Percentiles rank a stretch among this genome's conserved stretches.
phyloP scores from a whole-genome alignment of 306 rosid species.

The Cicer pinnatifidum region DNA sequence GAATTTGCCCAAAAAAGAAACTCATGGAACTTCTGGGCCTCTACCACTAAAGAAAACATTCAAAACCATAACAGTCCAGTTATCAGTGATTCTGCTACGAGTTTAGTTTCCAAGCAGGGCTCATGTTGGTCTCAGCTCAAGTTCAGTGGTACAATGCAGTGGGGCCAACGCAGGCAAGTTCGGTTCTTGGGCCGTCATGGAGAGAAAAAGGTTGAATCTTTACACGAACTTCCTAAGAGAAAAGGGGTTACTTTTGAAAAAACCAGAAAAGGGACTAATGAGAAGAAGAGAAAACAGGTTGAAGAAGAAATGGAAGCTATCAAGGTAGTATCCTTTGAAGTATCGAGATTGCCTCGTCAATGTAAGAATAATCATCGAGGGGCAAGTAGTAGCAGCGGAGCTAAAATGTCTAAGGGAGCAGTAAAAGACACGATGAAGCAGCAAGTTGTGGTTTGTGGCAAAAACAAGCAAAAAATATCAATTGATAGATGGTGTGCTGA shows the following conservation, averaged over 20 bases:
- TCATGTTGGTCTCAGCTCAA: constrained; percentile 70
- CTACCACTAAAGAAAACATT: constrained; percentile 29
- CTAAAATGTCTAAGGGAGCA: constrained; percentile 40
- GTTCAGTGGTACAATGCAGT: constrained; percentile 67
- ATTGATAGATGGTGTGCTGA: constrained; percentile 63
- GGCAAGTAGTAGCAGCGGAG: constrained; percentile 29
- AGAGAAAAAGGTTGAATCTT: constrained; percentile 50
- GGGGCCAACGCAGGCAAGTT: constrained; percentile 79
- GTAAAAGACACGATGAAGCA: constrained; percentile 46
- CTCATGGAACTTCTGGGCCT: constrained; percentile 76
- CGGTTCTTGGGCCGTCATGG: constrained; percentile 62
- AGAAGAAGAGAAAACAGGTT: constrained; percentile 41
- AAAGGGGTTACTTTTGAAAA: constrained; percentile 8
- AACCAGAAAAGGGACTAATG: constrained; percentile 1
- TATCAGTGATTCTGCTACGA: constrained; percentile 33
- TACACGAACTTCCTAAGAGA: constrained; percentile 31
- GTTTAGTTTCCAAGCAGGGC: constrained; percentile 57
- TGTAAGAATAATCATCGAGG: constrained; percentile 47
- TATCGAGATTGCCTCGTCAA: constrained; percentile 48
- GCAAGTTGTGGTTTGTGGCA: constrained; percentile 42
- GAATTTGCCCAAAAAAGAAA: constrained; percentile 54
- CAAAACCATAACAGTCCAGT: constrained; percentile 38
- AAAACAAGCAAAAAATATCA: constrained; percentile 53
- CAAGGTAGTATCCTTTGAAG: constrained; percentile 34
- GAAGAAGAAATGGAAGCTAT: constrained; percentile 42